These are phyloP conservation scores for Fraxinus floribunda DNA, from an alignment of 305 asterid genomes.

Conservation along the genomic window DNA sequence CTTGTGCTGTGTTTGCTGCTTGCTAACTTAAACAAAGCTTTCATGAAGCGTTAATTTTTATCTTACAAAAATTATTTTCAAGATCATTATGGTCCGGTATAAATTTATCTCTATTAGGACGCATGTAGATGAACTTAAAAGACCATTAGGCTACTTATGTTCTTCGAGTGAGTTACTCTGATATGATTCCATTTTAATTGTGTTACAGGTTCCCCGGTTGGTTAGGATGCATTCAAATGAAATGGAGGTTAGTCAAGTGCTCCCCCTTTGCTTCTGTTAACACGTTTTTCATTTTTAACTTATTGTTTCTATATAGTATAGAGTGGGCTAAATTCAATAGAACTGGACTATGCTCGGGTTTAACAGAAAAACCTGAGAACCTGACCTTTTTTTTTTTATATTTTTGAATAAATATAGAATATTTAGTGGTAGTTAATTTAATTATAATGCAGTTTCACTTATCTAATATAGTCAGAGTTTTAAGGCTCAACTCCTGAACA, in stretches of 20 bases:
- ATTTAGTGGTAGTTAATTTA: not conserved
- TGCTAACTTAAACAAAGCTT: not conserved
- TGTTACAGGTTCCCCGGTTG: conserved; percentile 83
- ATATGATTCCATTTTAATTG: conserved; percentile 25
- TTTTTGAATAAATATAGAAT: not conserved
- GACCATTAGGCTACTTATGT: not conserved
- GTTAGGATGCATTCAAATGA: conserved; percentile 97
- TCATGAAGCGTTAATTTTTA: not conserved
- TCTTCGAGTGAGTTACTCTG: not conserved
- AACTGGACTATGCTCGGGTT: not conserved
- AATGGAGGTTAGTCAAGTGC: conserved; percentile 79
- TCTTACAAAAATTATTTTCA: not conserved
- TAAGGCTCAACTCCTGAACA: not conserved
- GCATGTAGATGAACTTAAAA: not conserved
- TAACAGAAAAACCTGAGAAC: not conserved
- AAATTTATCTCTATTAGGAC: conserved; percentile 3
- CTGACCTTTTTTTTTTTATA: not conserved
- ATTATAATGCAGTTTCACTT: not conserved
- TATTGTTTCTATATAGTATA: not conserved
- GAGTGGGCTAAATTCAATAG: not conserved
- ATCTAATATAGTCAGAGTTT: not conserved
- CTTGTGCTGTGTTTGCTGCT: not conserved
- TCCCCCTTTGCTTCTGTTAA: not conserved
- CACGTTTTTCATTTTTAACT: not conserved
- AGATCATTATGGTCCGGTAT: not conserved